Evolutionary conservation across 208 protist genomes (phyloP), one percentile per base, ranked within the genome.

Genomic region (Leishmania aethiopica): DNA sequence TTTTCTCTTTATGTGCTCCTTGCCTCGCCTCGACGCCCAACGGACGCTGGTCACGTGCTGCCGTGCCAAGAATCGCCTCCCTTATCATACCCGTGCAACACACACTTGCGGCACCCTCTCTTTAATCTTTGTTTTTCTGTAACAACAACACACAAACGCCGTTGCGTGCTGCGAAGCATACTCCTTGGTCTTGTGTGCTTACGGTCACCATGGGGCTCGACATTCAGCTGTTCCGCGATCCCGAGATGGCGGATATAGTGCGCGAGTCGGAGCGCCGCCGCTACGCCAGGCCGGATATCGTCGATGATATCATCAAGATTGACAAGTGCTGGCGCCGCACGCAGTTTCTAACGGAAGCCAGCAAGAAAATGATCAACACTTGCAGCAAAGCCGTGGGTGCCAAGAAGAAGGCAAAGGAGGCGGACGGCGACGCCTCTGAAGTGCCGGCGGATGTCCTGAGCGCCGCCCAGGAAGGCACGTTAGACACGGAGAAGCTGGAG

Each of bases 241-340:
- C 99, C 40, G 97, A 96, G 55, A 96, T 98, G 49, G 97, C 97
- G 37, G 93, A 99, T 55, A 72, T 99, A 8, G 90, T 99, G 69
- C 94, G 96, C 59, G 97, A 99, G 91, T 99, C 98, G 71, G 94
- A 99, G 94, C 90, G 97, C 59, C 91, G 97, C n/a, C 96, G 99
- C 74, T 98, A 91, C 86, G 87, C 91, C 3, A 92, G 96, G 78
- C 92, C 96, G n/a, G 78, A 81, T 10, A 66, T 97, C 51, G 98
- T 99, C 32, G 97, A 99, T 82, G 81, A 90, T 53, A 90, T 99
- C 57, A 96, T 99, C 69, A 92, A 91, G 59, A 73, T 97, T 19
- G 99, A 99, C 85, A 80, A 90, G 78, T 87, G 96, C 79, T 99
- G 98, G 98, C 93, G 96, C 67, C 73, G 92, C 66, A 93, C 89